phyloP scores from a whole-genome alignment of 2,329 filamentous ascomycete genomes.

The Macroventuria anomochaeta region DNA sequence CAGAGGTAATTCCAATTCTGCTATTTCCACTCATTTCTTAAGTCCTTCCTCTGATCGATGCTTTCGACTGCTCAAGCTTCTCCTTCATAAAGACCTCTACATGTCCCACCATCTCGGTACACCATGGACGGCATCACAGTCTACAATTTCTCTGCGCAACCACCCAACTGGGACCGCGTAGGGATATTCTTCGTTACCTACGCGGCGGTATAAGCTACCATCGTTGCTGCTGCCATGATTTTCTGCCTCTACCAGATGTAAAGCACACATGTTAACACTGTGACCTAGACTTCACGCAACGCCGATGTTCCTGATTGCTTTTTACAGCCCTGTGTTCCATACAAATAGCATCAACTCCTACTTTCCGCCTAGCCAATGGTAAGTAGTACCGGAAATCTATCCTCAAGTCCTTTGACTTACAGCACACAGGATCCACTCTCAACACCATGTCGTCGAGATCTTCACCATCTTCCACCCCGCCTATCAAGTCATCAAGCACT shows the following conservation, averaged over 20 bases:
- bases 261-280: not conserved
- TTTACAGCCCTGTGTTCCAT: conserved; percentile 22
- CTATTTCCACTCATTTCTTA: not conserved
- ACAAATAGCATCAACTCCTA: conserved; percentile 22
- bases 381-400: not conserved
- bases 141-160: conserved; percentile 23
- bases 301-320: conserved; percentile 29
- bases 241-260: conserved; percentile 18
- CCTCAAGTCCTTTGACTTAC: not conserved
- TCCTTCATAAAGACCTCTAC: not conserved
- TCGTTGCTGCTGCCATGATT: conserved; percentile 22
- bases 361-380: conserved; percentile 28
- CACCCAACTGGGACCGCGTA: conserved; percentile 21
- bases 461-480: conserved; percentile 26
- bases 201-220: conserved; percentile 23
- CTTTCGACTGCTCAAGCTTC: not conserved
- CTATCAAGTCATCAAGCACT: conserved; percentile 22
- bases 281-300: conserved; percentile 23
- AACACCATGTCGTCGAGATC: conserved; percentile 26
- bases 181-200: conserved; percentile 26
- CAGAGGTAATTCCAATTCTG: not conserved
- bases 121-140: conserved; percentile 19
- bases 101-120: not conserved
- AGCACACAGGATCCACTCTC: conserved; percentile 22
- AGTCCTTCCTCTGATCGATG: not conserved